phyloP scores from a whole-genome alignment of 2,329 filamentous ascomycete species.

The Colletotrichum endophyticum region DNA sequence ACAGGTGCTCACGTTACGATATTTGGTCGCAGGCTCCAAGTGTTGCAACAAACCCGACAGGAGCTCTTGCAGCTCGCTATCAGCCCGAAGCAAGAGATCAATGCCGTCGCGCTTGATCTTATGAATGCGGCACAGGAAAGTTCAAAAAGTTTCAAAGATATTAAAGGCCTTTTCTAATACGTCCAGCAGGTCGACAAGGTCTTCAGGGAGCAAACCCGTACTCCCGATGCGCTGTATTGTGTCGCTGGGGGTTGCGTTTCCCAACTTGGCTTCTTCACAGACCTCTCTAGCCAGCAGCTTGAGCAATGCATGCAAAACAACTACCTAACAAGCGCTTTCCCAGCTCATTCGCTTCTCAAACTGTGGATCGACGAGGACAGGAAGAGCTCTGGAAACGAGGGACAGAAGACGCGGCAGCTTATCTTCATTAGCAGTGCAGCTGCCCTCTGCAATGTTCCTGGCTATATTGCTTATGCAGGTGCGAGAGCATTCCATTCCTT shows the following conservation, averaged over 20 bases:
- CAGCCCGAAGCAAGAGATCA: neutral
- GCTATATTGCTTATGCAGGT: slow-evolving; percentile 29
- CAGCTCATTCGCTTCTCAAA: slow-evolving; percentile 23
- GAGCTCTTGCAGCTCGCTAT: neutral
- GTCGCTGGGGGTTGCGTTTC: slow-evolving; percentile 27
- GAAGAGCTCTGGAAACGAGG: neutral
- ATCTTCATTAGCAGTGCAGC: slow-evolving; percentile 29
- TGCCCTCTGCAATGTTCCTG: slow-evolving; percentile 25
- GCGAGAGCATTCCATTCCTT: neutral
- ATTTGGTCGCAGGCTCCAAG: neutral
- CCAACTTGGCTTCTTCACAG: slow-evolving; percentile 27
- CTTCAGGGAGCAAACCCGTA: slow-evolving; percentile 20
- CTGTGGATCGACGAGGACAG: slow-evolving; percentile 27
- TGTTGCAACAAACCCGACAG: neutral
- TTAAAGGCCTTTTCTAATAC: neutral
- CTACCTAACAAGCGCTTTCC: slow-evolving; percentile 25
- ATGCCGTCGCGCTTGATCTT: neutral
- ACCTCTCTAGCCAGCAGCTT: slow-evolving; percentile 24
- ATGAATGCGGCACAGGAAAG: neutral
- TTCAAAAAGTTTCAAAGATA: neutral
- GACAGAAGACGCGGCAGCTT: slow-evolving; percentile 22
- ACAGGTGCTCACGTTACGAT: neutral
- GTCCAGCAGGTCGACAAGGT: neutral
- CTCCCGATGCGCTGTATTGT: slow-evolving; percentile 29
- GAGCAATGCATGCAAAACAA: slow-evolving; percentile 32